These are phyloP conservation scores for Boletus reticulatus DNA, from an alignment of 768 basidiomycete species.

Conservation along the genomic window DNA sequence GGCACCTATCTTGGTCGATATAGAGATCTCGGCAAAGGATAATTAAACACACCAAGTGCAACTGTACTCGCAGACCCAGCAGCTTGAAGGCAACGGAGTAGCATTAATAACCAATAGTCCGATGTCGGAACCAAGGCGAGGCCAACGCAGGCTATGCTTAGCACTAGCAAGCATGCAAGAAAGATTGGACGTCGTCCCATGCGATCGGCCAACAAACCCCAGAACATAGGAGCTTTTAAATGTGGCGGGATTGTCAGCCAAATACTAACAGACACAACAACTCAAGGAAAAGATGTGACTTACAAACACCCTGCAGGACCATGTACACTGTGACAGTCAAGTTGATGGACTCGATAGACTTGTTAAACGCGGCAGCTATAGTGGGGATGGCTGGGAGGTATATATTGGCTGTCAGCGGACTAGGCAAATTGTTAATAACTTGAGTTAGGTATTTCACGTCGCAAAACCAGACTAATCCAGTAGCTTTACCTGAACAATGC, in stretches of 20 bases:
- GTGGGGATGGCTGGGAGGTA: slow-evolving; percentile 80
- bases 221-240: slow-evolving; percentile 52
- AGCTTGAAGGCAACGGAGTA: slow-evolving; percentile 79
- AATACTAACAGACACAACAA: not conserved
- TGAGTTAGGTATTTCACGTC: not conserved
- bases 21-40: not conserved
- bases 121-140: slow-evolving; percentile 52
- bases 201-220: slow-evolving; percentile 64
- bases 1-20: slow-evolving; percentile 42
- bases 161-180: slow-evolving; percentile 58
- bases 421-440: slow-evolving; percentile 18
- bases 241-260: not conserved
- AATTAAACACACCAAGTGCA: slow-evolving; percentile 52
- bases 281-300: slow-evolving; percentile 11
- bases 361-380: slow-evolving; percentile 55
- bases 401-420: slow-evolving; percentile 72
- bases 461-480: not conserved
- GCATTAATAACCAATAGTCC: slow-evolving; percentile 75
- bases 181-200: slow-evolving; percentile 64
- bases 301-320: slow-evolving; percentile 47
- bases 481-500: slow-evolving; percentile 57
- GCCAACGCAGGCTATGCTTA: slow-evolving; percentile 64
- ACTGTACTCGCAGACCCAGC: slow-evolving; percentile 78
- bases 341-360: slow-evolving; percentile 71
- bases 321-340: slow-evolving; percentile 69